phyloP scores from a whole-genome alignment of 768 basidiomycete genomes.

The Russula earlei region DNA sequence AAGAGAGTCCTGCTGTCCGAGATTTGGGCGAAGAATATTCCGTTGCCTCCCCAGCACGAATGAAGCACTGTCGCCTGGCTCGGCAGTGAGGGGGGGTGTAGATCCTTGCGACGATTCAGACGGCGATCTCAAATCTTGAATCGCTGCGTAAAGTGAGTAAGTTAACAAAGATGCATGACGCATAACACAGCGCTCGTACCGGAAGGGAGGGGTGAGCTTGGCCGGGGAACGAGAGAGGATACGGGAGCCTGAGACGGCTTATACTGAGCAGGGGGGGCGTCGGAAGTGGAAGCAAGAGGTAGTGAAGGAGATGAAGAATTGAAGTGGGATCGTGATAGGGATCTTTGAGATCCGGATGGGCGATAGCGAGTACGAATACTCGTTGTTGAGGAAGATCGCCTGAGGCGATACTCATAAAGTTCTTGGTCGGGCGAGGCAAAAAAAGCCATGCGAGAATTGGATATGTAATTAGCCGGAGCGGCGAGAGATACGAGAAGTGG shows the following conservation, averaged over 20 bases:
- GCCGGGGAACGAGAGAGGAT: not conserved
- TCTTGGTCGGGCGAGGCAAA: constrained; percentile 15
- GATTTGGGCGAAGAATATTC: not conserved
- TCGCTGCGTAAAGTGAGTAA: too few relatives aligned
- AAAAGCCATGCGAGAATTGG: constrained; percentile 14
- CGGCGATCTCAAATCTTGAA: not conserved
- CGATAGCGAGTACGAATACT: constrained; percentile 7
- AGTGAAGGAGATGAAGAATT: not conserved
- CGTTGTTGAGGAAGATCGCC: constrained; percentile 13
- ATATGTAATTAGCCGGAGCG: not conserved
- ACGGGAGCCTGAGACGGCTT: not conserved
- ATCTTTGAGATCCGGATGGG: not conserved
- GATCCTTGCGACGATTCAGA: not conserved
- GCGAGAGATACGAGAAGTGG: not conserved
- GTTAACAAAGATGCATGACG: not conserved
- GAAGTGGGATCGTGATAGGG: not conserved
- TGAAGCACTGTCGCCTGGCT: not conserved
- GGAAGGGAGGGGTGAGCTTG: not conserved
- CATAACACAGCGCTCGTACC: not conserved
- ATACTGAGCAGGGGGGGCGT: not conserved
- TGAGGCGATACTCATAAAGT: constrained; percentile 14
- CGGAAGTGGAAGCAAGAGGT: not conserved
- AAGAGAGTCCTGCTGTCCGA: too few relatives aligned
- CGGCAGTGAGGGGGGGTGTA: not conserved
- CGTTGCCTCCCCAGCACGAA: not conserved